Base-by-base conservation (phyloP, 2,329 filamentous ascomycete species). In the Thelonectria discophora region DNA sequence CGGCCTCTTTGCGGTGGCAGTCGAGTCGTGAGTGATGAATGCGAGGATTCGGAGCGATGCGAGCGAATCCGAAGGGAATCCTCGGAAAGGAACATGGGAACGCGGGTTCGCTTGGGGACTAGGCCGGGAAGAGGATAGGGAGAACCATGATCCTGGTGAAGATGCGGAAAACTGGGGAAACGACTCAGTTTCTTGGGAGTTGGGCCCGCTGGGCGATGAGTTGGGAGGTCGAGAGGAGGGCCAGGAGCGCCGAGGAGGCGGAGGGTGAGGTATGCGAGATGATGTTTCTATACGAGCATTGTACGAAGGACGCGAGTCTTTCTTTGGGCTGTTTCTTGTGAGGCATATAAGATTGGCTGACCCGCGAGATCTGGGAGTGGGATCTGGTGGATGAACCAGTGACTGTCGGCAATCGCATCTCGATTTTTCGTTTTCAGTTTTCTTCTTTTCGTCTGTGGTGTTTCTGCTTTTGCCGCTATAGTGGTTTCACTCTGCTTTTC, bases 91-190 rank as follows among this genome's bases (percentile, higher is more conserved):
- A 2, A 2, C n/a, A 32, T 57, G 60, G 64, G 62, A 62, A 46
- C 69, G 69, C 67, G 67, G 69, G 55, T 60, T 71, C 69, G 67
- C 49, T 49, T 12, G 20, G 24, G 20, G 56, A 60, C 69, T 71
- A 71, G 58, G 13, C 58, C 46, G 1, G 5, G 20, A 24, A 12
- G 10, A 58, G 61, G 11, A 30, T 40, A 15, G 15, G 7, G 48
- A 18, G 21, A 32, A 6, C 30, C 30, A 15, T 10, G 13, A 60
- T 55, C 64, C 66, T 50, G 62, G 66, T 43, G 24, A 4, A 17
- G n/a, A 47, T 7, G 40, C 37, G 17, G 32, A 46, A 37, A 55
- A 55, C 54, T 34, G 57, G 57, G 48, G 43, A 53, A 47, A 30
- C 5, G 5, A 30, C 27, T 10, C 27, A 30, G 27, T 30, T 30